Conservation (phyloP, 106 monocot species). For the Posidonia australis region DNA sequence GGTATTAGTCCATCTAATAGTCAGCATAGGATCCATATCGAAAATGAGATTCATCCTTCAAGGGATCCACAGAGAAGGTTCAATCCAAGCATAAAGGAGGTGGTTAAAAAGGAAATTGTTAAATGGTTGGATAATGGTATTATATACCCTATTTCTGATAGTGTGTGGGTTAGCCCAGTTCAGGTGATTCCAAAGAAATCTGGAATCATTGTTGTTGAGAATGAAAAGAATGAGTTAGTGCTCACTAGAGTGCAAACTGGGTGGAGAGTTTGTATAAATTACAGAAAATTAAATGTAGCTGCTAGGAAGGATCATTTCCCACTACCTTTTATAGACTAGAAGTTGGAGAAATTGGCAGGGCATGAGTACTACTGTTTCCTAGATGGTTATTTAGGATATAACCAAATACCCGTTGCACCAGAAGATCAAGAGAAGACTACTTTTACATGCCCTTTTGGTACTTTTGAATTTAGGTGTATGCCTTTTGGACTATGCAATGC, state of each 20-base stretch:
- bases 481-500: slow-evolving; percentile 7
- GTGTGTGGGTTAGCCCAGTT: slow-evolving; percentile 1
- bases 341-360: not conserved
- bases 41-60: not conserved
- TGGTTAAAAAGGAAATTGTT: not conserved
- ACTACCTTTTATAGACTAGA: slow-evolving; percentile 5
- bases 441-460: not conserved
- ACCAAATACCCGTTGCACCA: not conserved
- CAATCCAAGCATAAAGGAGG: not conserved
- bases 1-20: not conserved
- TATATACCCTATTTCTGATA: slow-evolving; percentile 12
- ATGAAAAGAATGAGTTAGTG: not conserved
- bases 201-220: not conserved
- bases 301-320: slow-evolving; percentile 1
- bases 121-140: not conserved
- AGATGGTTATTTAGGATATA: slow-evolving; percentile 4
- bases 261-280: slow-evolving; percentile 2
- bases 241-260: not conserved
- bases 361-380: slow-evolving; percentile 1
- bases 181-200: slow-evolving; percentile 9
- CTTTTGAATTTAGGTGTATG: slow-evolving; percentile 3
- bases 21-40: not conserved
- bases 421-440: slow-evolving; percentile 7
- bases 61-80: not conserved
- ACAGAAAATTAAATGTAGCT: not conserved